These are phyloP conservation scores for Aotearoamyces nothofagi DNA, from an alignment of 2,329 filamentous ascomycete species.

Conservation along the genomic window DNA sequence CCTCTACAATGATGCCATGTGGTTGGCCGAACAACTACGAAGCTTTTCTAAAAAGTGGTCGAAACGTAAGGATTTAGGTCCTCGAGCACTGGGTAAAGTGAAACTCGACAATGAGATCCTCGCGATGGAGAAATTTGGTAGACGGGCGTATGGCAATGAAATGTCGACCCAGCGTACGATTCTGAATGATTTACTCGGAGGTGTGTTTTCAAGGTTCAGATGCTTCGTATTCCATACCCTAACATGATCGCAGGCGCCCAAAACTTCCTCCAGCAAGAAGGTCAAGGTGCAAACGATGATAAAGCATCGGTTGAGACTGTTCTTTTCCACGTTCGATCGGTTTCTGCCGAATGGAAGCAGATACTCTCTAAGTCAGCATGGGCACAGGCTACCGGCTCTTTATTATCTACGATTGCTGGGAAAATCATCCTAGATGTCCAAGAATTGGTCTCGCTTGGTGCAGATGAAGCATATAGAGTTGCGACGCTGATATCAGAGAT, in stretches of 20 bases:
- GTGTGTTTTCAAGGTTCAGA: slow-evolving; percentile 17
- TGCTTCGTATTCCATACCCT: background rate
- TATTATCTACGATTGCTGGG: slow-evolving; percentile 41
- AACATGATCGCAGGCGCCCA: slow-evolving; percentile 28
- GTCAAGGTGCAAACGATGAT: slow-evolving; percentile 24
- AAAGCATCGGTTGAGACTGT: slow-evolving; percentile 37
- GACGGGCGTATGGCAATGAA: slow-evolving; percentile 44
- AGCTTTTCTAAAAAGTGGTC: slow-evolving; percentile 36
- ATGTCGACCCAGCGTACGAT: slow-evolving; percentile 45
- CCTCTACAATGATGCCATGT: slow-evolving; percentile 52
- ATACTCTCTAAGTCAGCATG: slow-evolving; percentile 46
- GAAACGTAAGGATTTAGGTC: slow-evolving; percentile 32
- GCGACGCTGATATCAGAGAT: slow-evolving; percentile 40
- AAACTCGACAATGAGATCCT: slow-evolving; percentile 44
- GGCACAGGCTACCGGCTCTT: slow-evolving; percentile 44
- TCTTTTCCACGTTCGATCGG: slow-evolving; percentile 32
- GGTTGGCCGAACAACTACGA: slow-evolving; percentile 40
- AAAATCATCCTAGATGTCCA: slow-evolving; percentile 47
- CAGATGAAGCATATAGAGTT: slow-evolving; percentile 48
- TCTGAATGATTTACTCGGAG: slow-evolving; percentile 44
- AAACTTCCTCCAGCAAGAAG: slow-evolving; percentile 38
- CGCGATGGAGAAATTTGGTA: slow-evolving; percentile 42
- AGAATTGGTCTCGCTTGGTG: slow-evolving; percentile 43
- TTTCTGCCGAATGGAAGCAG: slow-evolving; percentile 39
- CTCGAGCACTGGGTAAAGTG: slow-evolving; percentile 35